Evolutionary conservation across 2,329 filamentous ascomycete species (phyloP).

Genomic region (Leptodontidium sp.): DNA sequence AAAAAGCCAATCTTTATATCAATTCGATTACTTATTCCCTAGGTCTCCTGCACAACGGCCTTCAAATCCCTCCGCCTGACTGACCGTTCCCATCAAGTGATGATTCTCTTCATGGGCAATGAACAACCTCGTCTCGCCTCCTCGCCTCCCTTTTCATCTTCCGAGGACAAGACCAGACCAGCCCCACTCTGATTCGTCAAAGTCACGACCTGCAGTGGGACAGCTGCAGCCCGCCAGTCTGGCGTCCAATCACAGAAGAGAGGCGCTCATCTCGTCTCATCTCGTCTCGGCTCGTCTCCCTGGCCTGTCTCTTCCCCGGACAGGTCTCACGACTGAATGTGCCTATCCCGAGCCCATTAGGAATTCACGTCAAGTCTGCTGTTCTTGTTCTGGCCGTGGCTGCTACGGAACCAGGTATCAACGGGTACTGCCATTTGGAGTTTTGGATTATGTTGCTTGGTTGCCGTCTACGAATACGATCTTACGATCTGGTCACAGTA

Average conservation of each 20-base stretch:
- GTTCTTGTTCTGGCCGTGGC: neutral
- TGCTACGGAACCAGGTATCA: neutral
- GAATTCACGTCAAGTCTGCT: no score
- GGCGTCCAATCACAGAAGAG: slow-evolving; percentile 9
- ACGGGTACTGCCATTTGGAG: slow-evolving; percentile 10
- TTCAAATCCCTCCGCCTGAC: neutral
- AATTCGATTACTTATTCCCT: neutral
- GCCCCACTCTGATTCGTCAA: slow-evolving; percentile 32
- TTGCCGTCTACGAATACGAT: neutral
- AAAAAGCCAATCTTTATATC: no score
- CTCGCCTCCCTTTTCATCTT: slow-evolving; percentile 6
- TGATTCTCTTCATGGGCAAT: neutral
- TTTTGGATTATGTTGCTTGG: neutral
- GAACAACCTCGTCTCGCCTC: slow-evolving; percentile 6
- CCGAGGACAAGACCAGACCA: slow-evolving; percentile 6
- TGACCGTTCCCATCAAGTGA: neutral
- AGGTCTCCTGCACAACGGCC: neutral
- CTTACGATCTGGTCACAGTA: neutral
- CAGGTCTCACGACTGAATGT: slow-evolving; percentile 6
- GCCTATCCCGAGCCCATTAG: neutral
- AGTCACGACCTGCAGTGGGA: slow-evolving; percentile 36
- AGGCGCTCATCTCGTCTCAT: neutral
- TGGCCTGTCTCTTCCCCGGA: slow-evolving; percentile 8
- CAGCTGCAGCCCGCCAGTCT: slow-evolving; percentile 18
- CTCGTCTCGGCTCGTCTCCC: neutral